These are phyloP conservation scores for Rhizopogon vesiculosus DNA, from an alignment of 768 basidiomycete species.

Conservation along the genomic window DNA sequence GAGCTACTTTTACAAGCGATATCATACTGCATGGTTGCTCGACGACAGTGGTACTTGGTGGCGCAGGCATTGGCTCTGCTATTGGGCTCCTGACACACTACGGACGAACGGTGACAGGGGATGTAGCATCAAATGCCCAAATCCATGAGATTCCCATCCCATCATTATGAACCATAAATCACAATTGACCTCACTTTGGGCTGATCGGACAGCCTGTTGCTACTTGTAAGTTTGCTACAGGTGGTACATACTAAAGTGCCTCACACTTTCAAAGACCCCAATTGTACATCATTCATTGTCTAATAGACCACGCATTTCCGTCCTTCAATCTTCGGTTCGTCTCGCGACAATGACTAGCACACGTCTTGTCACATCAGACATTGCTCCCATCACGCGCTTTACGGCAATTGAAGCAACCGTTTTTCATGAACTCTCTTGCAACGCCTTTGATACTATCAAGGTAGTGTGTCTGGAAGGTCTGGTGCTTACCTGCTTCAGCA, in stretches of 20 bases:
- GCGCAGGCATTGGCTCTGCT: constrained; percentile 62
- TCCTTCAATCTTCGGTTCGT: constrained; percentile 65
- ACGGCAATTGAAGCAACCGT: constrained; percentile 67
- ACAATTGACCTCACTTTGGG: too few species aligned
- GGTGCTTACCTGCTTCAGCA: constrained; percentile 30
- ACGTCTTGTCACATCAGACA: constrained; percentile 26
- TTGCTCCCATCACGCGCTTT: constrained; percentile 33
- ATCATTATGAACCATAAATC: neutral
- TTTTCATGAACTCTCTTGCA: constrained; percentile 67
- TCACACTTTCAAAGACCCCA: neutral
- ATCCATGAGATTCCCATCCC: constrained; percentile 27
- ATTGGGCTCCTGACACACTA: constrained; percentile 58
- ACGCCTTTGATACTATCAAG: constrained; percentile 55
- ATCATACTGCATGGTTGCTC: neutral
- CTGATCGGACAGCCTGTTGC: neutral
- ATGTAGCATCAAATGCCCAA: constrained; percentile 39
- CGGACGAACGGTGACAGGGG: constrained; percentile 47
- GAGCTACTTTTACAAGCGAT: neutral
- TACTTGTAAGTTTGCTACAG: neutral
- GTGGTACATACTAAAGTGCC: neutral
- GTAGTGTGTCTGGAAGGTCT: constrained; percentile 49
- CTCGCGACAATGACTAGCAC: constrained; percentile 54
- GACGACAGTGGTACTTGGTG: constrained; percentile 60
- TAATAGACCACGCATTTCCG: constrained; percentile 4
- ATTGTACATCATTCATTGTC: constrained; percentile 9